Conservation (phyloP, 2,329 filamentous ascomycete species). For the Dichotomopilus funicola region DNA sequence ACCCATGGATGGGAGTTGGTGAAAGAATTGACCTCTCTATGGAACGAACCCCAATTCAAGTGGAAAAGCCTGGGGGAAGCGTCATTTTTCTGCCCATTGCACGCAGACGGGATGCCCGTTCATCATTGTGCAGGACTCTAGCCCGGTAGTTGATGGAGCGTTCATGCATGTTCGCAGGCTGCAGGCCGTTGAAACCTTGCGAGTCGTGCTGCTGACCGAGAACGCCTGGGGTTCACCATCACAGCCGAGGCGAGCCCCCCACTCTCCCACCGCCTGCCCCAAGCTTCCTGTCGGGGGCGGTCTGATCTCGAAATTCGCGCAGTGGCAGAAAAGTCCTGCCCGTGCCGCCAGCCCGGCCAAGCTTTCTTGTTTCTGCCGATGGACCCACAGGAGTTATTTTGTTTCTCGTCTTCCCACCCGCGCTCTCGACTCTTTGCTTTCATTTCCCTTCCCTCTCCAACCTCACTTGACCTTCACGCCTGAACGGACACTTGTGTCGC, state of each 20-base stretch:
- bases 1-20: no score
- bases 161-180: neutral
- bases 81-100: no score
- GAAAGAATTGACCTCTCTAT: no score
- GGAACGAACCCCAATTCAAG: no score
- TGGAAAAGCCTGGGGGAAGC: no score
- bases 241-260: slow-evolving; percentile 5
- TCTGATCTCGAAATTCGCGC: slow-evolving; percentile 14
- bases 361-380: slow-evolving; percentile 16
- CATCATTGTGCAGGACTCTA: neutral
- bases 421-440: slow-evolving; percentile 8
- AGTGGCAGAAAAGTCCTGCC: slow-evolving; percentile 11
- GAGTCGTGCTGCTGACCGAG: slow-evolving; percentile 8
- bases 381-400: slow-evolving; percentile 21
- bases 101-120: neutral
- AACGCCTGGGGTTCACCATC: slow-evolving; percentile 1
- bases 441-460: slow-evolving; percentile 17
- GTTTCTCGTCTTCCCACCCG: slow-evolving; percentile 20
- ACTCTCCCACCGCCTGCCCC: neutral
- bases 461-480: slow-evolving; percentile 19
- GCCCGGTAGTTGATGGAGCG: neutral
- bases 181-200: neutral
- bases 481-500: slow-evolving; percentile 18
- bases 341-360: slow-evolving; percentile 14
- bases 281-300: slow-evolving; percentile 6